Conservation (phyloP, 2,329 filamentous ascomycete genomes). For the Sporothrix brunneoviolacea region DNA sequence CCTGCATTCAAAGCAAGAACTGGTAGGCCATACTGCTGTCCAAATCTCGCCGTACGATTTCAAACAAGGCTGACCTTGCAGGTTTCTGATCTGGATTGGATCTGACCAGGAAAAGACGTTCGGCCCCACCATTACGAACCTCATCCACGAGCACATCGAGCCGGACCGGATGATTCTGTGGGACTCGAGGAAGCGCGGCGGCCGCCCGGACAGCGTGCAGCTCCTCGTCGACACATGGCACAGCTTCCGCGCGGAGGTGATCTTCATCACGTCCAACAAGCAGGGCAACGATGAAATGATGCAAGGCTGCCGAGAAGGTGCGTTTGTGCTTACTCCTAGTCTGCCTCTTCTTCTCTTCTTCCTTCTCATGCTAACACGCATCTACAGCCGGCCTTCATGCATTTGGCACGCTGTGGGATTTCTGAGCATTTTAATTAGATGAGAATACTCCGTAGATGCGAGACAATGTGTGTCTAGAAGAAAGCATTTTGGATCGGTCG, state of each 20-base stretch:
- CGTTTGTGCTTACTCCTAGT: constrained; percentile 12
- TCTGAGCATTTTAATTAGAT: constrained; percentile 20
- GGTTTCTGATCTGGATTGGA: constrained; percentile 36
- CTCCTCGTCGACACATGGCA: constrained; percentile 33
- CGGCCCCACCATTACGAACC: constrained; percentile 31
- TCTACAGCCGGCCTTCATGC: constrained; percentile 29
- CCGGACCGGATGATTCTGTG: constrained; percentile 36
- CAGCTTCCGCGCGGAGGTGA: constrained; percentile 35
- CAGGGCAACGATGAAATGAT: constrained; percentile 38
- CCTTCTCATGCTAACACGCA: constrained; percentile 13
- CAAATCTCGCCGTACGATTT: too few relatives aligned
- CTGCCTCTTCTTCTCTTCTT: not conserved
- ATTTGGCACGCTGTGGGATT: constrained; percentile 35
- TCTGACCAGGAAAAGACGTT: constrained; percentile 36
- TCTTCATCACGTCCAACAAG: constrained; percentile 37
- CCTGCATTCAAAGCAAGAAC: constrained; percentile 34
- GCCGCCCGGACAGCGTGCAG: constrained; percentile 31
- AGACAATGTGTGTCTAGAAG: not conserved
- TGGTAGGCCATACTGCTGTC: constrained; percentile 24
- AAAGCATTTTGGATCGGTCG: not conserved
- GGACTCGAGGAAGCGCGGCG: constrained; percentile 36
- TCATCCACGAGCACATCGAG: constrained; percentile 34
- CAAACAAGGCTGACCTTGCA: too few relatives aligned
- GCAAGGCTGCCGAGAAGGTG: constrained; percentile 33
- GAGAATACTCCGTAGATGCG: not conserved